A percentile compares a stretch with the other conserved stretches of the same genome.
These are phyloP conservation scores for Mycena citricolor DNA, from an alignment of 1,284 basidiomycete species.

Conservation along the genomic window DNA sequence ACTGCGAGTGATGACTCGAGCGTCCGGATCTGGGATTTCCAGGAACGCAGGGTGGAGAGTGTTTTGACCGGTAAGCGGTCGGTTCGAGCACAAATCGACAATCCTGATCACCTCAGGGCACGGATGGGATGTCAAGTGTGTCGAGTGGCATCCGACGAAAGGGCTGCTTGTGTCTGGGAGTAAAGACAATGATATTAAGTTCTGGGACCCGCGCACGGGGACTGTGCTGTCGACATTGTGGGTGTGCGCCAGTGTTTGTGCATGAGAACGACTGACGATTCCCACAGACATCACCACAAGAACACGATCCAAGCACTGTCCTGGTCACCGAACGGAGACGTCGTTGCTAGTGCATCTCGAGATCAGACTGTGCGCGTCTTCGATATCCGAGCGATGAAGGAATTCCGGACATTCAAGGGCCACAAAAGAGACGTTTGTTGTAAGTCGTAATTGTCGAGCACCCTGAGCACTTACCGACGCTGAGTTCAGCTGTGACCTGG, in stretches of 20 bases:
- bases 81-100: neutral
- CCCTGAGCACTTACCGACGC: neutral
- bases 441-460: constrained; percentile 45
- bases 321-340: constrained; percentile 93
- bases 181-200: constrained; percentile 98
- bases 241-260: constrained; percentile 29
- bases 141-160: constrained; percentile 98
- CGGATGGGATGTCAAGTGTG: constrained; percentile 98
- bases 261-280: constrained; percentile 11
- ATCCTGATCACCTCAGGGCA: constrained; percentile 56
- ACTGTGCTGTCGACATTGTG: constrained; percentile 86
- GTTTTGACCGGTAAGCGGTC: constrained; percentile 73
- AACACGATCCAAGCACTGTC: constrained; percentile 92
- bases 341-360: constrained; percentile 91
- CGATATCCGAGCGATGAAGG: constrained; percentile 97
- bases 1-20: constrained; percentile 94
- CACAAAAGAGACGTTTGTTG: constrained; percentile 98
- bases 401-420: constrained; percentile 86
- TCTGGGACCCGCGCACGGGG: constrained; percentile 95
- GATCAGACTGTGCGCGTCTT: constrained; percentile 97
- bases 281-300: constrained; percentile 87
- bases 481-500: constrained; percentile 80
- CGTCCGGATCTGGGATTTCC: constrained; percentile 94
- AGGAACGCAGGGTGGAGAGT: constrained; percentile 86
- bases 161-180: constrained; percentile 92